Base-by-base conservation (phyloP, 768 basidiomycete species). In the Rhodotorula taiwanensis region DNA sequence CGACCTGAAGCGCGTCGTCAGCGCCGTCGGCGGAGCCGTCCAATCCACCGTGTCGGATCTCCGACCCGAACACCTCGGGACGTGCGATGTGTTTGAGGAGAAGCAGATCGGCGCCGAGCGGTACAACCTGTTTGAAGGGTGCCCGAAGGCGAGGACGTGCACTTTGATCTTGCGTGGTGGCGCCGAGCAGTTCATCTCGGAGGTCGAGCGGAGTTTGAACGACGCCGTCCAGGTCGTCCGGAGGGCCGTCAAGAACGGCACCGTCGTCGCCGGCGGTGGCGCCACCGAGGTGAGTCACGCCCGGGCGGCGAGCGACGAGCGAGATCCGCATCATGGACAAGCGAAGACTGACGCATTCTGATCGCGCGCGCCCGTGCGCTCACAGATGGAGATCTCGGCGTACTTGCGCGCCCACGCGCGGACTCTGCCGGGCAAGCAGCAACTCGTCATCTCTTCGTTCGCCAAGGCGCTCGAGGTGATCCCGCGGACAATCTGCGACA, bases 181-280 rank as follows among this genome's bases (percentile, higher is more conserved):
- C 33, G 95, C 95, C 0, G 93, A 98, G 73, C 95, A 99, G 75
- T 98, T 99, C 77, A 98, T 98, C 66, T 91, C 91, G 74, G 95
- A 98, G 76, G 93, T 98, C 13, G 94, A 98, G 76, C 80, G 95
- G 60, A 92, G 89, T 83, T 77, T 99, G 70, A 94, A 99, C 74
- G 95, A 99, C 74, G 93, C 94, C 3, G 90, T 98, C 72, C 98
- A 98, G 93, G 93, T 99, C n/a, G 95, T 99, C 48, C 95, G 95
- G 78, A 82, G 95, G 55, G 93, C 95, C 7, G 86, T 99, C 71
- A 86, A 86, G 74, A 98, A 92, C 74, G 91, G 89, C 45, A 88
- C 94, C 58, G 86, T 99, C 54, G 95, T 99, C 41, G 95, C 95
- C 15, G 95, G 95, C 41, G 95, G 95, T 52, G 95, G 95, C 66